Evolutionary conservation across 371 early-diverging fungal genomes (phyloP), one percentile per base, ranked within the genome.

Genomic region (Mucor irregularis): DNA sequence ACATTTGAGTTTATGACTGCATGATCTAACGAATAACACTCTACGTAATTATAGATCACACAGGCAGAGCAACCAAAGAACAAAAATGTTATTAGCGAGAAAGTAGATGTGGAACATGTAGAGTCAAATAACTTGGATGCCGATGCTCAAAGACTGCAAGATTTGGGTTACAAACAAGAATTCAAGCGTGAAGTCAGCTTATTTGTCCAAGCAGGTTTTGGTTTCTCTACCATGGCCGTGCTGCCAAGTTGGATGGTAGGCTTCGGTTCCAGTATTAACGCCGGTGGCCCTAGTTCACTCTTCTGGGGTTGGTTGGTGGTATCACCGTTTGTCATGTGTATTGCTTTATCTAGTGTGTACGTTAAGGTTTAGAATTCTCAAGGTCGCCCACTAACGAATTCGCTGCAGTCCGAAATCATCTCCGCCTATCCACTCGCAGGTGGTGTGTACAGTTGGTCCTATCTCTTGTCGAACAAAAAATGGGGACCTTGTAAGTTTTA

Each of bases 111-210:
- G 21, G 42, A 42, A 14, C 55, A 55, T 50, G 38, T 61, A 10
- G 61, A 61, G 45, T 19, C 61, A 2, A 61, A 39, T 16, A 16
- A 55, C 24, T 37, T 66, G 9, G 74, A 74, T 38, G 46, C 46
- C 30, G 74, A 74, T 62, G 71, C 68, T 7, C 71, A 71, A 28
- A 40, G 65, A 9, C 46, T 74, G 6, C 56, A 61, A 22, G 71
- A 68, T 21, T 62, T 74, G 13, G 74, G 74, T 2, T 74, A 74
- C 37, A 70, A 71, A 22, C 74, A 74, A 66, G 74, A 74, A 38
- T 74, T 74, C 40, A 74, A 67, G n/a, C 61, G 74, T 33, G 71
- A 70, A 13, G 56, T 74, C 33, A 68, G 62, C 46, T 46, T 68
- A 17, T 53, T 74, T 29, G 71, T 69, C 1, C 71, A 71, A 35